phyloP scores from a whole-genome alignment of 176 grass and related monocot genomes.

The Panicum miliaceum region DNA sequence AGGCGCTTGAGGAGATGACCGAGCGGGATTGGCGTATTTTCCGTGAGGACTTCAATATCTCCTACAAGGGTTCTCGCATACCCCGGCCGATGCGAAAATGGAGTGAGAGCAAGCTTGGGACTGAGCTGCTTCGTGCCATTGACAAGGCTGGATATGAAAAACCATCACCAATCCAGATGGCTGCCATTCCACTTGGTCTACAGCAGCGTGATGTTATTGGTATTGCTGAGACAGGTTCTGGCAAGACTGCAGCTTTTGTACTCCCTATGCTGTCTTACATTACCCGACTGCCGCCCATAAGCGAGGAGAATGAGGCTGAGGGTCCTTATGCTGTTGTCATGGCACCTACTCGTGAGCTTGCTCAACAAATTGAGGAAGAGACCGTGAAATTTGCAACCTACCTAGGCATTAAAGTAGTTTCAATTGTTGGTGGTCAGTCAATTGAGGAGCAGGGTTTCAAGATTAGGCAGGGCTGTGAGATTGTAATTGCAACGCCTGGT shows the following conservation, averaged over 20 bases:
- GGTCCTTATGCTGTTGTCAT: slow-evolving; percentile 98
- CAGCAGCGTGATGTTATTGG: slow-evolving; percentile 99
- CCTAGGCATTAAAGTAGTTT: slow-evolving; percentile 93
- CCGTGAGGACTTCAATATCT: slow-evolving; percentile 95
- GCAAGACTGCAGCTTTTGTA: slow-evolving; percentile 96
- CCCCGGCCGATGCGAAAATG: slow-evolving; percentile 89
- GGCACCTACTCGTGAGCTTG: slow-evolving; percentile 97
- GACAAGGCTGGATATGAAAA: slow-evolving; percentile 87
- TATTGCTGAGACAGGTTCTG: slow-evolving; percentile 92
- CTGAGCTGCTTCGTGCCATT: slow-evolving; percentile 77
- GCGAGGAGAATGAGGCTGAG: slow-evolving; percentile 93
- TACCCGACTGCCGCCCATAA: slow-evolving; percentile 84
- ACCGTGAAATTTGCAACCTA: slow-evolving; percentile 96
- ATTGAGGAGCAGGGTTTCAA: slow-evolving; percentile 98
- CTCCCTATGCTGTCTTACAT: slow-evolving; percentile 97
- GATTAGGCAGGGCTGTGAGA: slow-evolving; percentile 93
- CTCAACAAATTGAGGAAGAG: slow-evolving; percentile 98
- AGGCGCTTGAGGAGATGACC: slow-evolving; percentile 82
- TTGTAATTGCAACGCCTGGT: slow-evolving; percentile 96
- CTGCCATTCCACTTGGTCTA: slow-evolving; percentile 88
- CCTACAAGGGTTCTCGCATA: slow-evolving; percentile 91
- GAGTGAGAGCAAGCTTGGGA: slow-evolving; percentile 81
- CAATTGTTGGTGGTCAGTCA: slow-evolving; percentile 94
- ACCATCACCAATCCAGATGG: slow-evolving; percentile 95
- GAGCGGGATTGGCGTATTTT: slow-evolving; percentile 97